Evolutionary conservation across 352 stramenopile genomes (phyloP), one percentile per base, ranked within the genome.

Genomic region (Thalassiosira sp.): DNA sequence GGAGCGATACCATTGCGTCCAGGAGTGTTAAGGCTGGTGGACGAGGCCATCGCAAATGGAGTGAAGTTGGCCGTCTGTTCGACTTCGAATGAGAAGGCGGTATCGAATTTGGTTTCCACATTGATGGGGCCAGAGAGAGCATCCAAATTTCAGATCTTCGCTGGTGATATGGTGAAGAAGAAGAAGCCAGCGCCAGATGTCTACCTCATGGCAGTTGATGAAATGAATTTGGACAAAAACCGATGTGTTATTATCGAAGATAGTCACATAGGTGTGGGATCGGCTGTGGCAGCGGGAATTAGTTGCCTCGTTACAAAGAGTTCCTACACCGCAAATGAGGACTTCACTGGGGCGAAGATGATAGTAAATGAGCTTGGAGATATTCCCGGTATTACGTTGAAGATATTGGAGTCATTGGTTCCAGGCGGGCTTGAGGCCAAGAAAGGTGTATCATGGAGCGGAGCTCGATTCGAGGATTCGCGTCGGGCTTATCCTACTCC

Each of bases 141-240:
- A 0, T 66, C 75, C 0, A 87, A 87, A 28, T 92, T 95, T 61
- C 65, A 80, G 43, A 94, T 95, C 35, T 95, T 94, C 83, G 91
- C 91, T 0, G 91, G 90, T 15, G 90, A 95, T 71, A 90, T 94
- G 72, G 91, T 95, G 2, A 54, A 82, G 42, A 83, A 82, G n/a
- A 95, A 95, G 64, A 95, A 95, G 62, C 91, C 91, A 11, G 67
- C 86, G 7, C 91, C 91, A 8, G 91, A 95, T 78, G 83, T 95
- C 10, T 95, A 95, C 67, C 75, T 91, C 16, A 83, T 95, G 62
- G 91, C 91, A 8, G 84, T 90, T 1, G 77, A 93, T 15, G 77
- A 72, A 2, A 92, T 95, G 86, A 76, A 81, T 3, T 72, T 95
- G 10, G 81, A 94, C 45, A 91, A 93, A 54, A 68, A 58, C 22